Percentiles rank a stretch among this genome's conserved stretches.
phyloP scores from a whole-genome alignment of 345 rosid genomes.

The Nephelium lappaceum region DNA sequence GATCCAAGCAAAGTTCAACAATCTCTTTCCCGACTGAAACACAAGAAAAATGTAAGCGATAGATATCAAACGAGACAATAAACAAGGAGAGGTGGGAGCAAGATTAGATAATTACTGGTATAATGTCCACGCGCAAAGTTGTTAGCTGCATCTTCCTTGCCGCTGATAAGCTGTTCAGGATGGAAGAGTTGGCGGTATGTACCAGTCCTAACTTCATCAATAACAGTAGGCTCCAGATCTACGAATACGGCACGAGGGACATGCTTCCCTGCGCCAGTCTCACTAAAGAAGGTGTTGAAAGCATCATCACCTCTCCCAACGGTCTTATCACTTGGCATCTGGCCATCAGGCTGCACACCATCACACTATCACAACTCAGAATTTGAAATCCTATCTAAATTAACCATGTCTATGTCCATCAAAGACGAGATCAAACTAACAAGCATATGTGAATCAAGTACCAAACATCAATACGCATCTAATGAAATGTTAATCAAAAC shows the following conservation, averaged over 20 bases:
- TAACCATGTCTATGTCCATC: neutral
- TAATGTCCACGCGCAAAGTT: slow-evolving; percentile 58
- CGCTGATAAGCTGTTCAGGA: slow-evolving; percentile 58
- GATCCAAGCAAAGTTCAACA: slow-evolving; percentile 46
- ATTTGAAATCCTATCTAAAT: neutral
- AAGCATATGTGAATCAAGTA: neutral
- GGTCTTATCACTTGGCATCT: slow-evolving; percentile 45
- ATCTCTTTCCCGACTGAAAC: slow-evolving; percentile 39
- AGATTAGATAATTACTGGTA: slow-evolving; percentile 23
- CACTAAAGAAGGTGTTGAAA: slow-evolving; percentile 52
- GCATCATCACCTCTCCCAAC: slow-evolving; percentile 47
- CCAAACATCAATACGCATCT: no score
- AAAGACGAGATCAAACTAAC: neutral
- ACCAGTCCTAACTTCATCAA: slow-evolving; percentile 62
- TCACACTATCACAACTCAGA: neutral
- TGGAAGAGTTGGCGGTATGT: slow-evolving; percentile 67
- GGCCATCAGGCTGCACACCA: slow-evolving; percentile 37
- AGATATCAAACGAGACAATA: neutral
- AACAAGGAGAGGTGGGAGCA: neutral
- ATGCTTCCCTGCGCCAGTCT: no score
- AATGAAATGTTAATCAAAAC: no score
- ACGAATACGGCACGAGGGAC: slow-evolving; percentile 52
- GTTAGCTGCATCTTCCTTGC: slow-evolving; percentile 55
- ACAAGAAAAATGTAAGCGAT: neutral
- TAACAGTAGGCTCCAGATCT: slow-evolving; percentile 53